These are phyloP conservation scores for Candida hungchunana DNA, from an alignment of 805 yeast genomes.

Conservation along the genomic window DNA sequence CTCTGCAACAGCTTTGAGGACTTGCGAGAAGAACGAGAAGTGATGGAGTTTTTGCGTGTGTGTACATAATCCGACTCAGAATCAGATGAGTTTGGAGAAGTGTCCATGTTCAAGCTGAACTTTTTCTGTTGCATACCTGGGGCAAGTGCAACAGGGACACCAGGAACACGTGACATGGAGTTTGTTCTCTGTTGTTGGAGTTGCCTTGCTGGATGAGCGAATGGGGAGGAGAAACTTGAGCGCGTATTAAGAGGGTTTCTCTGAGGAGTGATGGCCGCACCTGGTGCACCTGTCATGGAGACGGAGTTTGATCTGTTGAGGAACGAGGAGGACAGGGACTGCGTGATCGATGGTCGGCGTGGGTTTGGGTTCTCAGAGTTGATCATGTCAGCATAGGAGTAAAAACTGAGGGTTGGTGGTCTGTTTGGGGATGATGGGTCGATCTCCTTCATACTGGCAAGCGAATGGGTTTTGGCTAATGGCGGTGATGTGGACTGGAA, in stretches of 20 bases:
- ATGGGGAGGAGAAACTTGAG: constrained; percentile 33
- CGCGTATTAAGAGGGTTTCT: constrained; percentile 16
- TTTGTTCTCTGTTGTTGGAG: constrained; percentile 17
- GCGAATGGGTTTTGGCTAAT: constrained; percentile 22
- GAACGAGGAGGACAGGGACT: constrained; percentile 35
- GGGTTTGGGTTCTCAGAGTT: constrained; percentile 55
- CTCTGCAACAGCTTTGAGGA: constrained; percentile 10
- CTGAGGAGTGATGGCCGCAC: constrained; percentile 27
- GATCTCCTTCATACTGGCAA: constrained; percentile 22
- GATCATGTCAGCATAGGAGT: constrained; percentile 77
- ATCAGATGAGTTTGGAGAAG: constrained; percentile 27
- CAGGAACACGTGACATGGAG: constrained; percentile 9
- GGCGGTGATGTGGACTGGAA: constrained; percentile 12
- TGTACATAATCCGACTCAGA: constrained; percentile 24
- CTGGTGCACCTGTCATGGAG: constrained; percentile 18
- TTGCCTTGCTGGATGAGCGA: constrained; percentile 14
- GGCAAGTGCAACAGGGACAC: not conserved
- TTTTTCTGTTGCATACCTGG: constrained; percentile 12
- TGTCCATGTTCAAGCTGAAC: constrained; percentile 19
- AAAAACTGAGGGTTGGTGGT: constrained; percentile 41
- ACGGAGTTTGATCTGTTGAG: constrained; percentile 20
- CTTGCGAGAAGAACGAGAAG: constrained; percentile 13
- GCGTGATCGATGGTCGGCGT: constrained; percentile 56
- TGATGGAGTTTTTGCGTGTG: constrained; percentile 15
- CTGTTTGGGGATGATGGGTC: constrained; percentile 19